Base-by-base conservation (phyloP, 116 monocot genomes). In the Papilionanthe hybrid region DNA sequence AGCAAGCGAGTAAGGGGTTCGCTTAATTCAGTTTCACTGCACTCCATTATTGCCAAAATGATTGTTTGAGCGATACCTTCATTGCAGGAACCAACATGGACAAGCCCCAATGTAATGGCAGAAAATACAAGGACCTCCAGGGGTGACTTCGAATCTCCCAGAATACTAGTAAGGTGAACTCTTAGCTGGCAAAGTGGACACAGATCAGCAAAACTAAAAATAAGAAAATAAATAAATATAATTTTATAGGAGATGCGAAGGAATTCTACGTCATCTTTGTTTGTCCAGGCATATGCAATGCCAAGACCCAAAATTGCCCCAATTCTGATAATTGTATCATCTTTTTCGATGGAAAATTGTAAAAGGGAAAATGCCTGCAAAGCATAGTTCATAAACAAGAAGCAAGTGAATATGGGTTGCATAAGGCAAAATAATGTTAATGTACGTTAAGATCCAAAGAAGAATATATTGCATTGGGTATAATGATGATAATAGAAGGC, bases 221-320 rank as follows among this genome's bases (percentile, higher is more conserved):
- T n/a, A 49, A 44, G 19, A 20, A 45, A 23, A 57, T 47, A 13
- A 22, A 45, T 72, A 9, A 18, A 29, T 73, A 19, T 73, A 7
- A 18, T 43, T 23, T 37, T 55, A 18, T 55, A 29, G 42, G 66
- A 37, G 50, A 57, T 53, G 15, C 32, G 2, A 25, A 57, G 50
- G 7, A 57, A 11, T 47, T 74, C 28, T 17, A 98, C 98, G 90
- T 99, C 93, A 23, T 95, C 99, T 81, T 99, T 95, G 44, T 93
- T 87, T 45, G 99, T 91, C 73, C 99, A 95, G 66, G 99, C 99
- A 88, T 95, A 99, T 79, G 99, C 91, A 86, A 99, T 92, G 23
- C 99, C 99, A 82, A 99, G 93, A 9, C 99, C 99, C 85, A 99
- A 77, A 69, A 99, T 99, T 56, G 99, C 93, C 18, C 99, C 95